A percentile compares a stretch with the other conserved stretches of the same genome.
Evolutionary conservation across 2,329 filamentous ascomycete species (phyloP).

Genomic region (Huntiella decipiens): DNA sequence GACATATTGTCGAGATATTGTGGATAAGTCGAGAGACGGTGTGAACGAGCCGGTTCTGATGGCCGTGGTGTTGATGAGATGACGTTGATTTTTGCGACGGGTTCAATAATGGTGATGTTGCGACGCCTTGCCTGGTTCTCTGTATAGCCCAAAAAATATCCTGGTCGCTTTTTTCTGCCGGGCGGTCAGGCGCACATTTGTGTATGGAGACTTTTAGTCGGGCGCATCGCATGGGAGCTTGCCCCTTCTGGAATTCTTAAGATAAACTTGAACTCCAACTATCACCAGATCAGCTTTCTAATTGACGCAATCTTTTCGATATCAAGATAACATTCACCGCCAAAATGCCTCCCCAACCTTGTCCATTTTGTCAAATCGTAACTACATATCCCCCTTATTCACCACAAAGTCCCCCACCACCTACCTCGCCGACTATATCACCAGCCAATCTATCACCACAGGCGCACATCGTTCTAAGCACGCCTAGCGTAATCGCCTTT

Average conservation of each 20-base stretch:
- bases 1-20: conserved; percentile 23
- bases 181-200: background rate
- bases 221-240: too few species aligned
- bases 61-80: background rate
- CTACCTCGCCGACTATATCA: conserved; percentile 15
- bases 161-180: background rate
- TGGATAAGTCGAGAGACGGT: background rate
- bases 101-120: background rate
- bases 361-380: conserved; percentile 46
- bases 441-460: conserved; percentile 22
- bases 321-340: too few species aligned
- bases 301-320: too few species aligned
- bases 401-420: conserved; percentile 24
- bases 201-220: too few species aligned
- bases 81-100: background rate
- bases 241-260: too few species aligned
- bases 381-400: conserved; percentile 28
- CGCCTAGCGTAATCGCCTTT: conserved; percentile 62
- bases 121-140: background rate
- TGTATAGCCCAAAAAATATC: background rate
- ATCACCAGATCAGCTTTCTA: too few species aligned
- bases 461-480: conserved; percentile 56
- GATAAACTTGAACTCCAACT: too few species aligned
- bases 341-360: conserved; percentile 16
- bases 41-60: background rate